phyloP scores from a whole-genome alignment of 441 rosid species.

The Corymbia citriodora region DNA sequence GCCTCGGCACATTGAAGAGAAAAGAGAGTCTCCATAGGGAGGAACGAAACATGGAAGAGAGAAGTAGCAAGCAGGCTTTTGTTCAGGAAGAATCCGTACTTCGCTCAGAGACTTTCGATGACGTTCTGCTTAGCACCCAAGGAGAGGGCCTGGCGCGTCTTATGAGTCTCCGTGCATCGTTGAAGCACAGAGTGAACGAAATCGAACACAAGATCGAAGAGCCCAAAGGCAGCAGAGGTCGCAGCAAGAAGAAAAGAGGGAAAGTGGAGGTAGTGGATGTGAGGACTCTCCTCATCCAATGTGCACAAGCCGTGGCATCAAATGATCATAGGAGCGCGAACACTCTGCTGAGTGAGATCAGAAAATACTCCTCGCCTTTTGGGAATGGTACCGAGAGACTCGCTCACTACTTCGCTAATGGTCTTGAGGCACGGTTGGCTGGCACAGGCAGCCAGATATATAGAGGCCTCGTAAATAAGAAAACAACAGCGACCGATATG shows the following conservation, averaged over 20 bases:
- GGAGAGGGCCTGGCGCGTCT: conserved; percentile 26
- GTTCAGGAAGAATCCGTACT: conserved; percentile 34
- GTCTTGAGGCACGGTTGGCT: conserved; percentile 55
- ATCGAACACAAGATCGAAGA: conserved; percentile 10
- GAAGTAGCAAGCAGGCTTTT: conserved; percentile 49
- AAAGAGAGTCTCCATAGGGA: conserved; percentile 35
- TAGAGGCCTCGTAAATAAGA: conserved; percentile 45
- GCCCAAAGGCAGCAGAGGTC: conserved; percentile 27
- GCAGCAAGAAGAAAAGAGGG: conserved; percentile 30
- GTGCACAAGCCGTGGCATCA: conserved; percentile 61
- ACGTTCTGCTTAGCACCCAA: conserved; percentile 40
- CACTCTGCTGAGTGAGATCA: conserved; percentile 46
- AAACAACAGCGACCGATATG: conserved; percentile 38
- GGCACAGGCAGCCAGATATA: conserved; percentile 68
- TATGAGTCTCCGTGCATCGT: conserved; percentile 32
- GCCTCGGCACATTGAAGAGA: conserved; percentile 9
- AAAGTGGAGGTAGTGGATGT: conserved; percentile 50
- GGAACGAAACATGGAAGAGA: conserved; percentile 31
- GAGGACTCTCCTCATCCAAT: conserved; percentile 46
- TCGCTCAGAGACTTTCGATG: conserved; percentile 49
- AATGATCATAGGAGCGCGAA: conserved; percentile 36
- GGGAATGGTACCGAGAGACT: conserved; percentile 64
- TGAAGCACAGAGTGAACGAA: conserved; percentile 32
- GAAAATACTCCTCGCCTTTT: conserved; percentile 49
- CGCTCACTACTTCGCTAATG: conserved; percentile 49